Base-by-base conservation (phyloP, 805 yeast species). In the Cyberlindnera suaveolens region DNA sequence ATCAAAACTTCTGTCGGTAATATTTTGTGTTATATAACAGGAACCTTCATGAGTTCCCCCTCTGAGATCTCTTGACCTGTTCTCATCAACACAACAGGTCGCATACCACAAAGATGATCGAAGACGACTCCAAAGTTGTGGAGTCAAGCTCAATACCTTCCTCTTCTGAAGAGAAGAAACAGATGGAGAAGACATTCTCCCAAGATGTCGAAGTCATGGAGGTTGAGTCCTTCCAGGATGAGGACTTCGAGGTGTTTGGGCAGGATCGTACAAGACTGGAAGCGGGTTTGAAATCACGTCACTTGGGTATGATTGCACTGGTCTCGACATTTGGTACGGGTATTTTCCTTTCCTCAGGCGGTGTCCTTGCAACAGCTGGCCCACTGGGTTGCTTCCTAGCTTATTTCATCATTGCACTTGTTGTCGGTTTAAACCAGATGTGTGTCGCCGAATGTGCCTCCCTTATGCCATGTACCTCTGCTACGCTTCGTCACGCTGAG, bases 251-350 rank as follows among this genome's bases (percentile, higher is more conserved):
- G 3, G 50, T 46, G 29, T 53, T 53, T 30, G 52, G 46, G 23
- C 34, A 43, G n/a, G 57, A 53, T 32, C 43, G 55, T 36, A 31
- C 30, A 30, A 47, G 46, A 34, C 20, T 44, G 17, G 46, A 46
- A 13, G 40, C 46, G 34, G 44, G 49, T 16, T 36, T 57, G 20
- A 46, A 56, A 36, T 61, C 54, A 42, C 53, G 63, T 42, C 76
- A 71, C 52, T 55, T 72, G 46, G 75, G 71, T 49, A 70, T 73
- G 75, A 69, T 73, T 46, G 70, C 77, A 34, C 65, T 73, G 40
- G 74, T 73, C 15, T 67, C 71, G 39, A 65, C 72, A 39, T 61
- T 70, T 49, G 75, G 74, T 43, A 69, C 74, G 1, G 74, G 74
- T 43, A 53, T 69, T 14, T 68, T 67, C 49, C 48, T 68, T 16